These are phyloP conservation scores for Saccharum officinarum DNA, from an alignment of 176 grass and related monocot species.

Conservation along the genomic window DNA sequence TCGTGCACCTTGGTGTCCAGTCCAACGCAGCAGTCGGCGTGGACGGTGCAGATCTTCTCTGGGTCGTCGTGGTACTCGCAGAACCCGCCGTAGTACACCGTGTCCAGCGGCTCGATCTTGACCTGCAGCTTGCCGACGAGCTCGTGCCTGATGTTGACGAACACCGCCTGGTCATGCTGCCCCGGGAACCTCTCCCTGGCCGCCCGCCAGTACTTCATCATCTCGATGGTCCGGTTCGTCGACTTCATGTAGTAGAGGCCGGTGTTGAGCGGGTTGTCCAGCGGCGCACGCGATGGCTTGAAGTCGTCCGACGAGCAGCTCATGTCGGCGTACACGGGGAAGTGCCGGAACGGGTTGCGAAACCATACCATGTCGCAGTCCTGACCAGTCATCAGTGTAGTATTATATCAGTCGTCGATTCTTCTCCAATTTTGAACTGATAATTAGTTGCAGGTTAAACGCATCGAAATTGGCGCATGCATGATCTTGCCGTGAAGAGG, in stretches of 20 bases:
- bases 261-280: slow-evolving; percentile 38
- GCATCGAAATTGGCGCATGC: too few relatives aligned
- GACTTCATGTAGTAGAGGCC: slow-evolving; percentile 50
- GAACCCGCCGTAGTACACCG: slow-evolving; percentile 28
- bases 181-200: slow-evolving; percentile 5
- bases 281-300: background rate
- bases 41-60: slow-evolving; percentile 43
- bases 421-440: too few relatives aligned
- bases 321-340: background rate
- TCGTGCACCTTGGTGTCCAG: slow-evolving; percentile 28
- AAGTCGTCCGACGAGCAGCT: background rate
- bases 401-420: too few relatives aligned
- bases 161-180: slow-evolving; percentile 37
- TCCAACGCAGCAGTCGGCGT: slow-evolving; percentile 41
- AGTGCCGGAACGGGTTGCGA: background rate
- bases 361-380: background rate
- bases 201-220: slow-evolving; percentile 39
- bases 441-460: too few relatives aligned
- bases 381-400: background rate
- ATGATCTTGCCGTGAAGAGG: background rate
- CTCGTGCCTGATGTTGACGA: slow-evolving; percentile 36
- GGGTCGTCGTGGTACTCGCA: slow-evolving; percentile 31
- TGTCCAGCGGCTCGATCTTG: slow-evolving; percentile 41
- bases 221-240: slow-evolving; percentile 20
- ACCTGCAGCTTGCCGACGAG: background rate